These are phyloP conservation scores for Quillaja saponaria DNA, from an alignment of 306 rosid genomes.

Conservation along the genomic window DNA sequence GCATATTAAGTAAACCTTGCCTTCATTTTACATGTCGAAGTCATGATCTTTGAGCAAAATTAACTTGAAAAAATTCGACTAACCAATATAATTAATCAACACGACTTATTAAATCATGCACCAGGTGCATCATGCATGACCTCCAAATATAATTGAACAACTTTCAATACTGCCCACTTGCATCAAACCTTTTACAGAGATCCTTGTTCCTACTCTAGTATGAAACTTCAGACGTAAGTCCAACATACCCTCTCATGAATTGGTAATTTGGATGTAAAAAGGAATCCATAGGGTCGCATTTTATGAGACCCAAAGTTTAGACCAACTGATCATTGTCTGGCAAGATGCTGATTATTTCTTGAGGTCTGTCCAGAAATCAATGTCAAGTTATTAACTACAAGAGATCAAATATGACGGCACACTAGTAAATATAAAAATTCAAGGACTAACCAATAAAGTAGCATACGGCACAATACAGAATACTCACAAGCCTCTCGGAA, in stretches of 20 bases:
- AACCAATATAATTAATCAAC: constrained; percentile 1
- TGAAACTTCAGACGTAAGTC: constrained; percentile 22
- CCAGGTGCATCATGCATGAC: constrained; percentile 3
- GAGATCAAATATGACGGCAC: neutral
- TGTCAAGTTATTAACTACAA: constrained; percentile 3
- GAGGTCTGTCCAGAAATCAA: constrained; percentile 37
- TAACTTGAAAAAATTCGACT: constrained; percentile 11
- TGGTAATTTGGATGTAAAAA: constrained; percentile 38
- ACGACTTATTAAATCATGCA: neutral
- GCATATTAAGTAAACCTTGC: neutral
- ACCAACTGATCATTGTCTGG: constrained; percentile 30
- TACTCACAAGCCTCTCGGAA: constrained; percentile 1
- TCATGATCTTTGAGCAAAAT: constrained; percentile 14
- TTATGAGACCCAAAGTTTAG: constrained; percentile 37
- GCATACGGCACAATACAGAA: too few species aligned
- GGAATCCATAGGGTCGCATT: constrained; percentile 30
- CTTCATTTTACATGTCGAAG: constrained; percentile 7
- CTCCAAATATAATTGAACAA: neutral
- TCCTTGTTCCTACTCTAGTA: constrained; percentile 1
- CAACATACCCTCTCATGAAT: constrained; percentile 42
- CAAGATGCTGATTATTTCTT: constrained; percentile 36
- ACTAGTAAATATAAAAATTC: neutral
- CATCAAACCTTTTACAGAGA: constrained; percentile 8
- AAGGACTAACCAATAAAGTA: neutral
- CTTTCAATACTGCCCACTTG: constrained; percentile 14